Evolutionary conservation across 805 yeast genomes (phyloP).

Genomic region (Pichia kluyveri): DNA sequence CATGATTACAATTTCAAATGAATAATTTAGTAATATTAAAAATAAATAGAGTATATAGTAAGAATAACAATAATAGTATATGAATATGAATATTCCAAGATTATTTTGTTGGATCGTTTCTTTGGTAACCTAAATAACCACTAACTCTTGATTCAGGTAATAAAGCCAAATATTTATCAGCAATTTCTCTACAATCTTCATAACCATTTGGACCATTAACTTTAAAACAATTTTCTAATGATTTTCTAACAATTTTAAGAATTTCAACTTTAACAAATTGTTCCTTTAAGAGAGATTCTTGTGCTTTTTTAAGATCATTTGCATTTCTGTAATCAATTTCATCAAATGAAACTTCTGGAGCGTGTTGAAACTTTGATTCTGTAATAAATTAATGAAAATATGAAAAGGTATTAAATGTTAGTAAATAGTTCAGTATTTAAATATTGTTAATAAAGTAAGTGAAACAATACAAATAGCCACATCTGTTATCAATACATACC

Average conservation of each 20-base stretch:
- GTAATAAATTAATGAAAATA: background rate
- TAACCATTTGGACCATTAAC: conserved; percentile 55
- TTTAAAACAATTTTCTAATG: conserved; percentile 62
- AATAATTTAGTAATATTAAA: too few relatives aligned
- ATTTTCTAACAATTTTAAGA: conserved; percentile 59
- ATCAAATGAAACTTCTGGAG: conserved; percentile 74
- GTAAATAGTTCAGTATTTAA: background rate
- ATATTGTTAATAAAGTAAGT: too few relatives aligned
- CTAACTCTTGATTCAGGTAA: conserved; percentile 57
- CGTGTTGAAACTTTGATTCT: conserved; percentile 24
- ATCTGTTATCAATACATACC: background rate
- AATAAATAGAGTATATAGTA: background rate
- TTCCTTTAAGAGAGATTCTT: conserved; percentile 68
- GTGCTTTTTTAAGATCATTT: conserved; percentile 58
- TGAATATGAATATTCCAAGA: background rate
- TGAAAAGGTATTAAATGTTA: background rate
- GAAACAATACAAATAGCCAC: too few relatives aligned
- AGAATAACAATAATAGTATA: background rate
- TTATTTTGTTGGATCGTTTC: conserved; percentile 76
- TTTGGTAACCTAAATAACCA: conserved; percentile 80
- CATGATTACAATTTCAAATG: too few relatives aligned
- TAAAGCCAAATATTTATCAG: conserved; percentile 70
- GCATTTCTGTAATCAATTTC: conserved; percentile 68
- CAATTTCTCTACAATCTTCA: conserved; percentile 74
- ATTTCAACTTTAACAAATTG: conserved; percentile 69